Conservation (phyloP, 495 filamentous ascomycete genomes). For the Pyrenula aspistea region DNA sequence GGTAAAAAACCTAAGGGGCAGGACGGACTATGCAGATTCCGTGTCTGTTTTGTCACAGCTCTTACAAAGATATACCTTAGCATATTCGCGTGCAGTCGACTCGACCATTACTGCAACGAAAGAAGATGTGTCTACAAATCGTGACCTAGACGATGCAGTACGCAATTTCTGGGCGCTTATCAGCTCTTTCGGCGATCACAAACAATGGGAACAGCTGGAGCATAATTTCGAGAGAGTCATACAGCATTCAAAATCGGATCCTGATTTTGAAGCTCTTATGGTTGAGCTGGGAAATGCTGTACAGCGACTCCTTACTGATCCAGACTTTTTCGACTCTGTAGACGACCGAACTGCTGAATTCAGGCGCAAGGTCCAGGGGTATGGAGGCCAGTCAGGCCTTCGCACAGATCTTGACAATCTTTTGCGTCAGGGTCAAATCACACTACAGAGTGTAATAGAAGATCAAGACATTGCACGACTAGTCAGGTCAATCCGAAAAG, state of each 20-base stretch:
- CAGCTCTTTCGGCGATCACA: conserved; percentile 60
- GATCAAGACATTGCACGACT: conserved; percentile 63
- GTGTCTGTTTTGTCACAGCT: conserved; percentile 67
- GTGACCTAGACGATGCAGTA: conserved; percentile 62
- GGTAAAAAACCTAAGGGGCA: conserved; percentile 61
- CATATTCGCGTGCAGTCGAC: conserved; percentile 61
- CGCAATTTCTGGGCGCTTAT: conserved; percentile 66
- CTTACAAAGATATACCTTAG: conserved; percentile 62
- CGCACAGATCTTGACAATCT: conserved; percentile 63
- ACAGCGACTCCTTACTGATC: conserved; percentile 77
- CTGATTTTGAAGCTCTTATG: conserved; percentile 71
- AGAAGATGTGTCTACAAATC: conserved; percentile 59
- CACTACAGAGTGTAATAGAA: conserved; percentile 51
- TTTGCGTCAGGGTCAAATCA: conserved; percentile 53
- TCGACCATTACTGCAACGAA: conserved; percentile 48
- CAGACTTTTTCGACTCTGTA: conserved; percentile 65
- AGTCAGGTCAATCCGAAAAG: conserved; percentile 45
- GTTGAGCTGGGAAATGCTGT: conserved; percentile 56
- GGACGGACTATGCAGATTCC: conserved; percentile 73
- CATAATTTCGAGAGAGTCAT: conserved; percentile 53
- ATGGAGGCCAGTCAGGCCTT: conserved; percentile 51
- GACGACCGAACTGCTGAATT: conserved; percentile 60
- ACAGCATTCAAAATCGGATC: conserved; percentile 62
- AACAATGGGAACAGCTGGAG: conserved; percentile 67
- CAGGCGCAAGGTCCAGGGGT: conserved; percentile 49